phyloP scores from a whole-genome alignment of 169 alveolate genomes.

The Besnoitia besnoiti region DNA sequence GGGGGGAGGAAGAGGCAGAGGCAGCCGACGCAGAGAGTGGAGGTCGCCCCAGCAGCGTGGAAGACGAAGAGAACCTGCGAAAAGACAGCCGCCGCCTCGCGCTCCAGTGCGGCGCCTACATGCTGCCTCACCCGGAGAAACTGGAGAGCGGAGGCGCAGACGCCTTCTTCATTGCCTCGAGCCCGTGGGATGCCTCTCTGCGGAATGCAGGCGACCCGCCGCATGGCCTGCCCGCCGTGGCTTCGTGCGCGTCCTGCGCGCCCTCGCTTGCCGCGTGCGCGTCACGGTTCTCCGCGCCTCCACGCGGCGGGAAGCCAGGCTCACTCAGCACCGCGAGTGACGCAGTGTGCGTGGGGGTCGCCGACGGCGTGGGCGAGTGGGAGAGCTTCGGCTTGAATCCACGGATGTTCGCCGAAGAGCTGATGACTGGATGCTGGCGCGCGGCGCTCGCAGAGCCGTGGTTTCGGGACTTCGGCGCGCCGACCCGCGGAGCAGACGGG shows the following conservation, averaged over 20 bases:
- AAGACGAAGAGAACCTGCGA: no score
- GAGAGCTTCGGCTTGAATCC: constrained; percentile 77
- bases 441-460: constrained; percentile 55
- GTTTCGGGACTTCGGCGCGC: background rate
- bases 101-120: constrained; percentile 57
- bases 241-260: background rate
- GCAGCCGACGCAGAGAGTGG: background rate
- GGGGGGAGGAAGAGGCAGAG: no score
- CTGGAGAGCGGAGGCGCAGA: constrained; percentile 88
- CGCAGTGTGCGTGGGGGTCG: constrained; percentile 81
- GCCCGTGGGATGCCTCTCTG: background rate
- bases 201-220: no score
- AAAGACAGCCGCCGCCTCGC: no score
- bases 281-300: background rate
- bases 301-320: background rate
- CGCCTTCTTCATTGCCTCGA: constrained; percentile 75
- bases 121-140: constrained; percentile 81
- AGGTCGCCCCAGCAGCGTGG: background rate
- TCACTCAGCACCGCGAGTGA: background rate
- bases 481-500: no score
- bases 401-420: constrained; percentile 76
- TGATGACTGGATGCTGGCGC: constrained; percentile 72
- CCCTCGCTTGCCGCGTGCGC: background rate
- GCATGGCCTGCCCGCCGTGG: no score
- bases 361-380: constrained; percentile 84